Base-by-base conservation (phyloP, 306 rosid genomes). In the Canavalia ensiformis region DNA sequence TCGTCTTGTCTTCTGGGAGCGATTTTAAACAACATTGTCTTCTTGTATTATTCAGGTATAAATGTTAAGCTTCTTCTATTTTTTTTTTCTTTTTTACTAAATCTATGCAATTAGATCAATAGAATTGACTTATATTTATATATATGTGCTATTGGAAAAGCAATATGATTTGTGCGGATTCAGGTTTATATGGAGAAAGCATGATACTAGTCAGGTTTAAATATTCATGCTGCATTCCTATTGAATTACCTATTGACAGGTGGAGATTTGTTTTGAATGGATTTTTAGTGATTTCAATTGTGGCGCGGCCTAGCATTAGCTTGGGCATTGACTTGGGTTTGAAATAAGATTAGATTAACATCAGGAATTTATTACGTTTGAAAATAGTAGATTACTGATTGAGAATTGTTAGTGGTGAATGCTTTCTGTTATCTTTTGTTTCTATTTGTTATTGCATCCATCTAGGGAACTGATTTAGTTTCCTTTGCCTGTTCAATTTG, bases 291-390 rank as follows among this genome's bases (percentile, higher is more conserved):
- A 77, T 81, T 73, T 74, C 45, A 8, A 7, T 33, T 8, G 7
- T 8, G 77, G 10, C 33, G 41, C 25, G 25, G 64, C 57, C 67
- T 78, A 49, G 65, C 64, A 52, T 45, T 80, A 45, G 37, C 80
- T 70, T 56, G 33, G 66, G 56, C 70, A 46, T 56, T 54, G 35
- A 47, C 64, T 55, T 67, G 64, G 49, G 46, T 55, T 76, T 75
- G 51, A 39, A 59, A 68, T 59, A 30, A 47, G 77, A 77, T 28
- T 49, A 64, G 41, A 64, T 31, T 71, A 64, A 56, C 75, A 63
- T 68, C 25, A 3, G 49, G 12, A 71, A 71, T 11, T 76, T 77
- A 33, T 62, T 55, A 62, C 6, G 31, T 42, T 13, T 6, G 51
- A 60, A 50, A 33, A 60, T 45, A 12, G 50, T 25, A 11, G 2